Base-by-base conservation (phyloP, 2,329 filamentous ascomycete genomes). In the Colletotrichum phormii region DNA sequence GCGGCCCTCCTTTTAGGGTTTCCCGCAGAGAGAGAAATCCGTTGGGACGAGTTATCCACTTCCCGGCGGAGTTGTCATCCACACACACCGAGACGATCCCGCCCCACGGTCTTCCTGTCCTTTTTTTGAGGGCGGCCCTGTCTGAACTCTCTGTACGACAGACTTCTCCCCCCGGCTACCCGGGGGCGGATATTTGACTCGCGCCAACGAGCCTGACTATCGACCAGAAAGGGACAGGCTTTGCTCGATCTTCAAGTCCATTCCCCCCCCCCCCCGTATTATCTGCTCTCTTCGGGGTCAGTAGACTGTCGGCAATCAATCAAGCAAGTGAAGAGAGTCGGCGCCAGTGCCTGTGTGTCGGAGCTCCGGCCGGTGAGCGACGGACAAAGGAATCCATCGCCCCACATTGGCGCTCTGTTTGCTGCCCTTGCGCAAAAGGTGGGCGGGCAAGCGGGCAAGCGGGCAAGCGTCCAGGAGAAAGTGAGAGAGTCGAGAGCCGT, bases 331-430 rank as follows among this genome's bases (percentile, higher is more conserved):
- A 42, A n/a, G 37, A 13, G 35, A 15, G 13, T 55, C 64, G 54
- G 37, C 67, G 46, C 22, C 60, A 55, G 8, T 31, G 15, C 59
- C 59, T 46, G 7, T 22, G 42, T 49, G 42, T 69, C 70, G 70
- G 70, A 72, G 59, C 33, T 72, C 70, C 70, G 70, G 65, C 70
- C 70, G 65, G 59, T 72, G 63, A 67, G 46, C 58, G n/a, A 67
- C 67, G 62, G 67, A 66, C 67, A 61, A 55, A 42, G 58, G 55
- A 24, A 46, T 69, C 59, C 64, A 35, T 59, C 53, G 65, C 59
- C 69, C 69, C 69, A 46, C 58, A 33, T 35, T 64, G 42, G 54
- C 64, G 68, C 51, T 46, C 35, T 57, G 64, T 15, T 55, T 57
- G 33, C 51, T 46, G 63, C 33, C 53, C 35, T 46, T 58, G 63